These are phyloP conservation scores for Suhomyces maxii DNA, from an alignment of 1,139 yeast genomes.

Conservation along the genomic window DNA sequence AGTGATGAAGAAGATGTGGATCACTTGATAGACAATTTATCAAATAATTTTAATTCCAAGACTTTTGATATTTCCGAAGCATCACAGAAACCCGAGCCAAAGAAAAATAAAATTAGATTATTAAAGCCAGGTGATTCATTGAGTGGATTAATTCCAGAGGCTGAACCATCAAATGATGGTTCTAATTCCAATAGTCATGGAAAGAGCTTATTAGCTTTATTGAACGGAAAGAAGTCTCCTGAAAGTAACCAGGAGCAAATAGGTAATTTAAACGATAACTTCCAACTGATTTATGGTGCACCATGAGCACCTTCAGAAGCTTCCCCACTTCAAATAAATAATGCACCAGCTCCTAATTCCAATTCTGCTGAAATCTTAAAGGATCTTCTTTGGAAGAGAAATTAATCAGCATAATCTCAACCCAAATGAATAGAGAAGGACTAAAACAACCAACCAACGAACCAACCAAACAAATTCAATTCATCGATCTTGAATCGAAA, in stretches of 20 bases:
- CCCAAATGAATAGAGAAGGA: too few species aligned
- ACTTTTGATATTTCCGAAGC: neutral
- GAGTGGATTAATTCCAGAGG: conserved; percentile 10
- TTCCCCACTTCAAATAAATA: conserved; percentile 5
- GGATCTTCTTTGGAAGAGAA: conserved; percentile 14
- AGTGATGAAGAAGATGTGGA: conserved; percentile 35
- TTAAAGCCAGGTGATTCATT: conserved; percentile 34
- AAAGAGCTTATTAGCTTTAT: conserved; percentile 16
- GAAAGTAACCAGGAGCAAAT: neutral
- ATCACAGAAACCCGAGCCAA: conserved; percentile 6
- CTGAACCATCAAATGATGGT: neutral
- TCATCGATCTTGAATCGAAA: neutral
- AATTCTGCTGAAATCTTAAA: conserved; percentile 13
- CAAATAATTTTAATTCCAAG: conserved; percentile 1
- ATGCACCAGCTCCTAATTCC: conserved; percentile 3
- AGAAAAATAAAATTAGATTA: conserved; percentile 24
- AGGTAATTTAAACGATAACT: conserved; percentile 6
- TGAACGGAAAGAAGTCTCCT: conserved; percentile 13
- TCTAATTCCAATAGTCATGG: conserved; percentile 13
- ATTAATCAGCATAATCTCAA: neutral
- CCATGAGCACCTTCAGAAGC: neutral
- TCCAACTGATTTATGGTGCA: conserved; percentile 15
- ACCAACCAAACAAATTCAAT: too few species aligned
- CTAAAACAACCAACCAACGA: too few species aligned
- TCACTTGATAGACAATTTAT: conserved; percentile 13